These are phyloP conservation scores for Paramecium pentaurelia DNA, from an alignment of 73 alveolate genomes.

Conservation along the genomic window DNA sequence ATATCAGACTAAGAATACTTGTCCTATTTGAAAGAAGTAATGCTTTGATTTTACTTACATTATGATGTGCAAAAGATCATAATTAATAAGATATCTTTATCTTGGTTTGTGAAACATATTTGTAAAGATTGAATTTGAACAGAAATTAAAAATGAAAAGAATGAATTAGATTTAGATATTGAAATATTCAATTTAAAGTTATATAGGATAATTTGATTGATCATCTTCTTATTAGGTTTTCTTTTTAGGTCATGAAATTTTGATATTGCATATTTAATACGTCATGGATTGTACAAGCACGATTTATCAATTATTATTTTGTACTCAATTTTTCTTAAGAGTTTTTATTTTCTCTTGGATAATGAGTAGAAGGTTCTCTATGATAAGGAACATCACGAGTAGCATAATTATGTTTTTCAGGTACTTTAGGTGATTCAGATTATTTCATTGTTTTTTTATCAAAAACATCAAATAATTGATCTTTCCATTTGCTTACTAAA, in stretches of 20 bases:
- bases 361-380: background rate
- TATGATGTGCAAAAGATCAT: background rate
- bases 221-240: slow-evolving; percentile 27
- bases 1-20: background rate
- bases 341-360: slow-evolving; percentile 1
- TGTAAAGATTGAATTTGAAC: background rate
- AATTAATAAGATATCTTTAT: background rate
- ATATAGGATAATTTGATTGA: background rate
- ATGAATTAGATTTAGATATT: background rate
- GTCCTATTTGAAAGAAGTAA: background rate
- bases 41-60: background rate
- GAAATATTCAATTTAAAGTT: background rate
- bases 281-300: slow-evolving; percentile 2
- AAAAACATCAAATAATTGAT: slow-evolving; percentile 6
- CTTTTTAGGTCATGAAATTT: slow-evolving; percentile 17
- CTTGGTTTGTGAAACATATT: background rate
- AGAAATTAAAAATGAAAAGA: background rate
- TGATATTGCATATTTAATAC: background rate
- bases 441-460: background rate
- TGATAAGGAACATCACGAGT: background rate
- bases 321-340: background rate
- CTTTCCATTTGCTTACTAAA: slow-evolving; percentile 30
- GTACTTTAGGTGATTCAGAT: background rate
- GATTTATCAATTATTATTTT: background rate
- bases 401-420: background rate